Evolutionary conservation across 176 grass and related monocot genomes (phyloP).

Genomic region (Chloris gayana): DNA sequence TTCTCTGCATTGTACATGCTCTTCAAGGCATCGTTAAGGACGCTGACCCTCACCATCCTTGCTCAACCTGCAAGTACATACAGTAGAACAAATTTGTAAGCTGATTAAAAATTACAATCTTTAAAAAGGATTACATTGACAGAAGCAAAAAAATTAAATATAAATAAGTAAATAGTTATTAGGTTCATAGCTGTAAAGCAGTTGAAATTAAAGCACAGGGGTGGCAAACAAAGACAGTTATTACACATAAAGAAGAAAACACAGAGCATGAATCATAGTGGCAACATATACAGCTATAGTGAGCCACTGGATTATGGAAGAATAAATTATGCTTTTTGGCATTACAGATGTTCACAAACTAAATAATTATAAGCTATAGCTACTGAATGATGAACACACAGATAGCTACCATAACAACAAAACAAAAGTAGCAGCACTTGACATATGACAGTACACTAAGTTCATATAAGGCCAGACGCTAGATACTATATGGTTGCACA

Average conservation of each 20-base stretch:
- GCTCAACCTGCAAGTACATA: not conserved
- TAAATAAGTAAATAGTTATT: no score
- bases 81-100: not conserved
- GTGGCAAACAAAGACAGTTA: no score
- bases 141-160: not conserved
- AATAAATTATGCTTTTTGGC: no score
- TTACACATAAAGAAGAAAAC: no score
- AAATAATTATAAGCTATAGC: no score
- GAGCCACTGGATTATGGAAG: no score
- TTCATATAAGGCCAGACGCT: not conserved
- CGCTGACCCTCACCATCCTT: conserved; percentile 34
- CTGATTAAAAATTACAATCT: not conserved
- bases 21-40: conserved; percentile 31
- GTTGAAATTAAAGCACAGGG: no score
- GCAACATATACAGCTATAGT: no score
- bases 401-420: not conserved
- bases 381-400: not conserved
- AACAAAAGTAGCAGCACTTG: no score
- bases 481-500: not conserved
- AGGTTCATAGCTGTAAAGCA: no score
- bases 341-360: no score
- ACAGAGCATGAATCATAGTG: no score
- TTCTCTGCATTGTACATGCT: conserved; percentile 37
- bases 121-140: not conserved
- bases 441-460: not conserved